These are phyloP conservation scores for Pseudogymnoascus sp. DNA, from an alignment of 2,329 filamentous ascomycete genomes.

Conservation along the genomic window DNA sequence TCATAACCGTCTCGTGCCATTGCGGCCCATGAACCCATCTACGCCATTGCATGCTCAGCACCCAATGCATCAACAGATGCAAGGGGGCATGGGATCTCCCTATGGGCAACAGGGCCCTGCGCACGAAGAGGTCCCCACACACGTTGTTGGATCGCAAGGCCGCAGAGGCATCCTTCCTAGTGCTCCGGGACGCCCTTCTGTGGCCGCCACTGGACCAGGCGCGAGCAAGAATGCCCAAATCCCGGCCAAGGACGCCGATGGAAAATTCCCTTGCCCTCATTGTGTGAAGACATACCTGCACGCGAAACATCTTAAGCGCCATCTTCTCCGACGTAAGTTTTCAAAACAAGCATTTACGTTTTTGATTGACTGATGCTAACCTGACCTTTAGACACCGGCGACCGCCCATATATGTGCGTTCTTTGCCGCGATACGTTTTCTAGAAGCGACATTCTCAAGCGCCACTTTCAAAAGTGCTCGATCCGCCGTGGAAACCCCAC, in stretches of 20 bases:
- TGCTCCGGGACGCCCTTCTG: conserved; percentile 74
- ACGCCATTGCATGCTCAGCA: conserved; percentile 42
- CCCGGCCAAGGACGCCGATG: conserved; percentile 89
- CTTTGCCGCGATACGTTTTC: conserved; percentile 97
- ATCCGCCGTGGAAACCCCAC: conserved; percentile 93
- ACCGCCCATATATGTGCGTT: conserved; percentile 96
- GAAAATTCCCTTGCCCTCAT: conserved; percentile 95
- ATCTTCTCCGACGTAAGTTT: conserved; percentile 86
- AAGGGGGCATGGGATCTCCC: conserved; percentile 48
- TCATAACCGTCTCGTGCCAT: conserved; percentile 45
- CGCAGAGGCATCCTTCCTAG: conserved; percentile 85
- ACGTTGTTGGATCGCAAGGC: conserved; percentile 91
- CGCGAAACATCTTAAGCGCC: conserved; percentile 93
- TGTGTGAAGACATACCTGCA: conserved; percentile 98
- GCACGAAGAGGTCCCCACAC: conserved; percentile 61
- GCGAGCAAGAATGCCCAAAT: conserved; percentile 72
- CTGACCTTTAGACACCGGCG: conserved; percentile 68
- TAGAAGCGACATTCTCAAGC: conserved; percentile 94
- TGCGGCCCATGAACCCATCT: conserved; percentile 59
- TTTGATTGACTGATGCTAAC: conserved; percentile 22
- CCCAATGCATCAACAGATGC: conserved; percentile 27
- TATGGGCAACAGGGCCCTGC: conserved; percentile 52
- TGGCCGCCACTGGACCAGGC: conserved; percentile 59
- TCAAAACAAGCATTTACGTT: neutral
- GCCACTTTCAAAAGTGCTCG: conserved; percentile 98